A percentile compares a stretch with the other conserved stretches of the same genome.
Evolutionary conservation across 2,329 filamentous ascomycete genomes (phyloP).

Genomic region (Colletotrichum scovillei): DNA sequence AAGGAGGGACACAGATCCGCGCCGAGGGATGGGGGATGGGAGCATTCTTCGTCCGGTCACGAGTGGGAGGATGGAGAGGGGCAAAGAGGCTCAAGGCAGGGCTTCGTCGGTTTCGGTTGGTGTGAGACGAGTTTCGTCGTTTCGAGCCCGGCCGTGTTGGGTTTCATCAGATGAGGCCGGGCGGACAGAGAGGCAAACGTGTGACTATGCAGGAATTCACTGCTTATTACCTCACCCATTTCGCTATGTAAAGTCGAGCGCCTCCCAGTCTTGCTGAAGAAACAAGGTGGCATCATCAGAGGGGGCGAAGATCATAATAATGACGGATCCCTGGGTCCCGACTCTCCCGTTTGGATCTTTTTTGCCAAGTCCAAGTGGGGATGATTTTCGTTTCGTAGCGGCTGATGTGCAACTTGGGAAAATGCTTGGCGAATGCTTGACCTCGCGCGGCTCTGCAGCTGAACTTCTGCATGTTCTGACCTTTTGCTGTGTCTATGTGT

Average conservation of each 20-base stretch:
- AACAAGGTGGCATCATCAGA: not conserved
- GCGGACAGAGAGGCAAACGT: not conserved
- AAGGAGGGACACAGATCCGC: not conserved
- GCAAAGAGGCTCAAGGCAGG: not conserved
- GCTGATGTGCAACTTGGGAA: slow-evolving; percentile 20
- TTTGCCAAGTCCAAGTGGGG: slow-evolving; percentile 23
- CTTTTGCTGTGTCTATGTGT: not conserved
- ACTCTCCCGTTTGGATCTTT: slow-evolving; percentile 17
- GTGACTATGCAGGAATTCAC: not conserved
- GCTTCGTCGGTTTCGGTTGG: slow-evolving; percentile 17
- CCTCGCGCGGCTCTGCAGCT: slow-evolving; percentile 21
- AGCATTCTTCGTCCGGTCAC: not conserved
- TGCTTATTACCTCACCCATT: not conserved
- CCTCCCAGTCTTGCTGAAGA: not conserved
- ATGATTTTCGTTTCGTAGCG: slow-evolving; percentile 25
- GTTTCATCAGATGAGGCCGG: slow-evolving; percentile 31
- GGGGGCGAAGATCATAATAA: slow-evolving; percentile 14
- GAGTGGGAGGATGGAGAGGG: not conserved
- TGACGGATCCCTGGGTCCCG: slow-evolving; percentile 8
- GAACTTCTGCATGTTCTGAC: not conserved
- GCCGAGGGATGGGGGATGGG: not conserved
- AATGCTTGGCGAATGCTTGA: slow-evolving; percentile 25
- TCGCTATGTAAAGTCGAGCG: not conserved
- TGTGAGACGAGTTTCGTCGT: slow-evolving; percentile 32
- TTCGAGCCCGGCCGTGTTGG: slow-evolving; percentile 22